phyloP scores from a whole-genome alignment of 169 alveolate genomes.

The Miamiensis avidus region DNA sequence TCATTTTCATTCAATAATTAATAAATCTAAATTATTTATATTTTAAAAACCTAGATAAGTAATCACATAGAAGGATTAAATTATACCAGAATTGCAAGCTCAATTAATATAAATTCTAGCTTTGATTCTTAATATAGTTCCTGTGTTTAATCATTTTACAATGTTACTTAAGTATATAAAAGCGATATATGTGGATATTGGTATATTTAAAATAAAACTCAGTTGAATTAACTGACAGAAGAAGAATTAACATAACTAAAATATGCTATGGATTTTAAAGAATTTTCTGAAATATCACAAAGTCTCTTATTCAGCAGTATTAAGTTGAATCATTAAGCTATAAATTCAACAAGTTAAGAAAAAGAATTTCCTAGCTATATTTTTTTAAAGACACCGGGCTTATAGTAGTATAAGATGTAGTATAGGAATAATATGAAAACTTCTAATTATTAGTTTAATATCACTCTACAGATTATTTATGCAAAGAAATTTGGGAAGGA shows the following conservation, averaged over 20 bases:
- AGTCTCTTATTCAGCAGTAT: too few species aligned
- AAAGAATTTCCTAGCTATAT: not conserved
- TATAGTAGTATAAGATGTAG: not conserved
- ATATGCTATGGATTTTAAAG: not conserved
- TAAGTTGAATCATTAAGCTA: too few species aligned
- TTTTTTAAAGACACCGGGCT: not conserved
- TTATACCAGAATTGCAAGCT: too few species aligned
- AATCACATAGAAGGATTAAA: too few species aligned
- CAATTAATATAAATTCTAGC: too few species aligned
- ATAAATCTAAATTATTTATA: too few species aligned
- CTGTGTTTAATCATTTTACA: too few species aligned
- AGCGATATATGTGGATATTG: too few species aligned
- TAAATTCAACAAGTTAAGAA: not conserved
- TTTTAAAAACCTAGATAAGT: not conserved
- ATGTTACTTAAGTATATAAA: too few species aligned
- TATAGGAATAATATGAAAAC: not conserved
- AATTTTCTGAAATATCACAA: too few species aligned
- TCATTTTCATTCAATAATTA: not conserved
- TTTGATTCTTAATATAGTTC: too few species aligned
- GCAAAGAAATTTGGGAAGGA: not conserved
- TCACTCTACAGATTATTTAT: not conserved
- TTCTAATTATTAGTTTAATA: too few species aligned
- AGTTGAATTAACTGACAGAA: not conserved
- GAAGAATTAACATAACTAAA: not conserved
- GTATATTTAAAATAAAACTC: not conserved